phyloP scores from a whole-genome alignment of 352 stramenopile species.

The Globisporangium heterothallicum region DNA sequence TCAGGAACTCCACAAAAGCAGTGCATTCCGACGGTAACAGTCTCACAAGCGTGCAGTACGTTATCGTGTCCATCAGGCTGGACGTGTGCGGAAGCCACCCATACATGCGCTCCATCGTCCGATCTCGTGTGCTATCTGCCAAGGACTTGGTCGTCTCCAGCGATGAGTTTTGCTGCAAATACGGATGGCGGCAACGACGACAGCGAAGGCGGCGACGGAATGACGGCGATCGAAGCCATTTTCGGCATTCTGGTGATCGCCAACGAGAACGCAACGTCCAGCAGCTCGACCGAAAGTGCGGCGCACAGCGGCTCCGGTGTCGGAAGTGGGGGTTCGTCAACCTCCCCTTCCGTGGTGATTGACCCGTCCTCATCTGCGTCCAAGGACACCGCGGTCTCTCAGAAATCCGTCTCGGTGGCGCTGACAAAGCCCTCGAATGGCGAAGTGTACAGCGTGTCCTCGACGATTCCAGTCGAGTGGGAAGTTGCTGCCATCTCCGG shows the following conservation, averaged over 20 bases:
- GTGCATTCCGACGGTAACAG: constrained; percentile 18
- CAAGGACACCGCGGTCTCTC: no score
- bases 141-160: not conserved
- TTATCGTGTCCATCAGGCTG: constrained; percentile 27
- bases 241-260: constrained; percentile 30
- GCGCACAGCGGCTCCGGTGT: not conserved
- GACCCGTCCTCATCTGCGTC: no score
- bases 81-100: constrained; percentile 17
- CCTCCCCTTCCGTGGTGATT: no score
- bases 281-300: not conserved
- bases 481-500: constrained; percentile 21
- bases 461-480: constrained; percentile 38
- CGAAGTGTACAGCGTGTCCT: constrained; percentile 38
- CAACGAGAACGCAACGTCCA: constrained; percentile 6
- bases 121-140: constrained; percentile 37
- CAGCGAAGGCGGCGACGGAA: not conserved
- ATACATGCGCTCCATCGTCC: constrained; percentile 20
- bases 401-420: constrained; percentile 22
- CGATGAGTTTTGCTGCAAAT: constrained; percentile 22
- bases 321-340: no score
- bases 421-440: constrained; percentile 36
- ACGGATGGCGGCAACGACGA: constrained; percentile 12
- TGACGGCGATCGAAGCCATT: constrained; percentile 29
- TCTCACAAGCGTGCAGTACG: constrained; percentile 7
- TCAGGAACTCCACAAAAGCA: constrained; percentile 1